A percentile compares a stretch with the other conserved stretches of the same genome.
Evolutionary conservation across 2,329 filamentous ascomycete genomes (phyloP).

Genomic region (Colletotrichum karsti): DNA sequence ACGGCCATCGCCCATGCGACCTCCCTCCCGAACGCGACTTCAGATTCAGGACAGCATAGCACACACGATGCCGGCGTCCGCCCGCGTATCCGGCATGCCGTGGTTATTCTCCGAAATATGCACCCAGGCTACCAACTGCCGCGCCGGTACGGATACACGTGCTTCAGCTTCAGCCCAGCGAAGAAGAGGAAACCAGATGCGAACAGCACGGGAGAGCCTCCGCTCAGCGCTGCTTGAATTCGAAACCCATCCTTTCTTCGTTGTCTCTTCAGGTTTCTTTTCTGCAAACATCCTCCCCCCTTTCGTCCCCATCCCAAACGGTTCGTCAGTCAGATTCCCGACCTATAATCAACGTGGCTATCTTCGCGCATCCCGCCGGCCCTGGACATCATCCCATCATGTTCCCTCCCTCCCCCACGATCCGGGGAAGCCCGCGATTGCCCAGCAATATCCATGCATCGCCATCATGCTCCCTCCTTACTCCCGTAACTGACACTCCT

Average conservation of each 20-base stretch:
- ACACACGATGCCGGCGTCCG: neutral
- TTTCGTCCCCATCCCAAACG: neutral
- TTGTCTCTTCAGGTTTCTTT: neutral
- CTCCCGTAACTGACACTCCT: neutral
- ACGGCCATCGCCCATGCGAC: conserved; percentile 3
- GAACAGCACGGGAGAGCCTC: too few species aligned
- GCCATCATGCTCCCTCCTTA: neutral
- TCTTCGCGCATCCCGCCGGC: neutral
- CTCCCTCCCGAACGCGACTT: neutral
- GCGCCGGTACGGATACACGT: neutral
- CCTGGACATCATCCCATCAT: neutral
- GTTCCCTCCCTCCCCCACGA: neutral
- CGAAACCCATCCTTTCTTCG: neutral
- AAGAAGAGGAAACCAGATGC: neutral
- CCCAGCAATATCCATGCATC: conserved; percentile 21
- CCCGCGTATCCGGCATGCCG: neutral
- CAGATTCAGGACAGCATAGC: neutral
- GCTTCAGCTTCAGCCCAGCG: too few species aligned
- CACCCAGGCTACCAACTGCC: neutral
- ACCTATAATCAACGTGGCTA: neutral
- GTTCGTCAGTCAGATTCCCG: neutral
- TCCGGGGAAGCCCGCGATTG: neutral
- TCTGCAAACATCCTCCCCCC: neutral
- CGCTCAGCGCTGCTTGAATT: too few species aligned
- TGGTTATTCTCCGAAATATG: neutral